Conservation (phyloP, 768 basidiomycete species). For the Pleurotus tuber-regium region DNA sequence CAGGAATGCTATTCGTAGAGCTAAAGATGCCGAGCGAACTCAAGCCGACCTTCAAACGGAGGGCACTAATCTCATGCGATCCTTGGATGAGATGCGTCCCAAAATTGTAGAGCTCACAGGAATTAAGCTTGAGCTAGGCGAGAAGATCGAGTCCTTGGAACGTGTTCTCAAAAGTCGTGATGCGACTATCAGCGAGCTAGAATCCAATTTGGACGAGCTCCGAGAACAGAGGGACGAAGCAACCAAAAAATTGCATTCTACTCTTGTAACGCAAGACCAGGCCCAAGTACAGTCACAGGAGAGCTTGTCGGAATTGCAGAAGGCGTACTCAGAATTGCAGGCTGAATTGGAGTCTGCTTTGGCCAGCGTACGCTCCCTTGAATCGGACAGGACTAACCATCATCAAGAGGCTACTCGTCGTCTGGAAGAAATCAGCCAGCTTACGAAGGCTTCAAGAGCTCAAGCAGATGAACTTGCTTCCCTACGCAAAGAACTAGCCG, state of each 20-base stretch:
- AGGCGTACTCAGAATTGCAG: conserved; percentile 59
- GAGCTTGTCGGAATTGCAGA: conserved; percentile 57
- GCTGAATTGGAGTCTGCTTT: conserved; percentile 55
- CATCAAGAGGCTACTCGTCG: conserved; percentile 55
- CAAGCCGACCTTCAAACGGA: conserved; percentile 75
- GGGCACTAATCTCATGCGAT: conserved; percentile 73
- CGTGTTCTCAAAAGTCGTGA: conserved; percentile 55
- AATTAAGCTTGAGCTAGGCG: conserved; percentile 63
- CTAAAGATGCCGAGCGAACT: conserved; percentile 69
- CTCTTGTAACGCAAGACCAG: conserved; percentile 47
- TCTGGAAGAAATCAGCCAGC: conserved; percentile 56
- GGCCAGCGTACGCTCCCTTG: conserved; percentile 54
- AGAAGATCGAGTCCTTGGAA: conserved; percentile 58
- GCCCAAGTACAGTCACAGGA: conserved; percentile 47
- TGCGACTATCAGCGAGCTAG: conserved; percentile 56
- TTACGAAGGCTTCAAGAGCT: conserved; percentile 39
- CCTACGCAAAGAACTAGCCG: conserved; percentile 52
- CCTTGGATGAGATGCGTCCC: conserved; percentile 82
- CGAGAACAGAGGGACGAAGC: conserved; percentile 47
- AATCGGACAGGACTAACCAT: conserved; percentile 60
- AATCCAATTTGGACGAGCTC: conserved; percentile 53
- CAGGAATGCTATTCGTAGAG: conserved; percentile 59
- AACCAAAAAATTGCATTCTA: conserved; percentile 42
- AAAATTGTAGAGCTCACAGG: conserved; percentile 83
- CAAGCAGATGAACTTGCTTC: conserved; percentile 54